Evolutionary conservation across 192 early-diverging fungal species (phyloP).

Genomic region (Geosiphon pyriformis): DNA sequence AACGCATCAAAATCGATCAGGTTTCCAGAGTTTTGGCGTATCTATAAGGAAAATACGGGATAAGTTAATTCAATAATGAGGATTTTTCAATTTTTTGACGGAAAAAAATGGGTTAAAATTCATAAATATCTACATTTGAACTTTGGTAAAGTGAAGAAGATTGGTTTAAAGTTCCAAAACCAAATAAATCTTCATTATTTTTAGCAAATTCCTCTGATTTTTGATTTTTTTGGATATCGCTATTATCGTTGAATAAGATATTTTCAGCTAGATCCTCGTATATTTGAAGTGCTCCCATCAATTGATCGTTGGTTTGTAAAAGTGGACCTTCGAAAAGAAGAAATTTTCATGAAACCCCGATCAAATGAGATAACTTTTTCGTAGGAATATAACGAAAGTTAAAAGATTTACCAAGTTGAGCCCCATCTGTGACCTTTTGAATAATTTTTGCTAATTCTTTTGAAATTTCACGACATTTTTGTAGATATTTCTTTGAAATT

Average conservation of each 20-base stretch:
- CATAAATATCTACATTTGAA: not conserved
- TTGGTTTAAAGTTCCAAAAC: not conserved
- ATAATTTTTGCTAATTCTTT: constrained; percentile 16
- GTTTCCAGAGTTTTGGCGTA: constrained; percentile 5
- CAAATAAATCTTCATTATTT: not conserved
- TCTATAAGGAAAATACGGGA: not conserved
- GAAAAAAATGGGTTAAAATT: not conserved
- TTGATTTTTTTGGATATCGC: not conserved
- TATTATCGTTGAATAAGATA: not conserved
- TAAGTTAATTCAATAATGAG: not conserved
- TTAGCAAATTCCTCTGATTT: constrained; percentile 7
- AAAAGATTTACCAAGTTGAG: constrained; percentile 1
- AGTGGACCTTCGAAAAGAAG: not conserved
- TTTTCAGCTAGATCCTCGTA: not conserved
- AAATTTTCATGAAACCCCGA: not conserved
- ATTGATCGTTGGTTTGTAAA: constrained; percentile 17
- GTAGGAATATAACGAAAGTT: not conserved
- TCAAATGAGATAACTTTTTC: not conserved
- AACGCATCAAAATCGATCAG: constrained; percentile 21
- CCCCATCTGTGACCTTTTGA: not conserved
- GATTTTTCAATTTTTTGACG: not conserved
- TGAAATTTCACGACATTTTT: constrained; percentile 1
- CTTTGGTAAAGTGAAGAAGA: not conserved
- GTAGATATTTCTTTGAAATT: constrained; percentile 1
- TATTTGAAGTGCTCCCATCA: not conserved